A percentile compares a stretch with the other conserved stretches of the same genome.
Conservation (phyloP, 352 stramenopile genomes). For the Globisporangium polare region DNA sequence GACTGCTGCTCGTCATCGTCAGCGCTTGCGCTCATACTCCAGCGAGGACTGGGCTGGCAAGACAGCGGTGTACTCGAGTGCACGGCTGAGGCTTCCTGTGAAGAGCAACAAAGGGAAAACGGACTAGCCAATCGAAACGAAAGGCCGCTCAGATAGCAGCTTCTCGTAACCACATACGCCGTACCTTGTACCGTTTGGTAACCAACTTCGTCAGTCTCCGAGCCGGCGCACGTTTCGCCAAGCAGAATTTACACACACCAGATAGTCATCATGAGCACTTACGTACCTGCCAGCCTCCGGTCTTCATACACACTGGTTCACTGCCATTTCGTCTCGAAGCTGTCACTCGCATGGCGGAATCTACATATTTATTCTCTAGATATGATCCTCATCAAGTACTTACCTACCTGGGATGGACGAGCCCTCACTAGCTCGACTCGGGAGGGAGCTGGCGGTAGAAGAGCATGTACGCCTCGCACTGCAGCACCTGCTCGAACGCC, state of each 20-base stretch:
- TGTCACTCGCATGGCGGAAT: background rate
- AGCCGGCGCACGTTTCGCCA: background rate
- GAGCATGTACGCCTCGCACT: conserved; percentile 78
- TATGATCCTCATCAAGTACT: background rate
- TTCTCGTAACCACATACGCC: background rate
- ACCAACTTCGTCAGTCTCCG: background rate
- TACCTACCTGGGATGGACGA: background rate
- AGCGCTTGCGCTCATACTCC: conserved; percentile 10
- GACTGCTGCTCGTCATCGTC: background rate
- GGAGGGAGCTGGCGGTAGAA: conserved; percentile 50
- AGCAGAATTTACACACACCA: background rate
- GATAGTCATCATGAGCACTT: background rate
- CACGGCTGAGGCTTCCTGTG: background rate
- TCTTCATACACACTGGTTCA: background rate
- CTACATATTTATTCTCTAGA: background rate
- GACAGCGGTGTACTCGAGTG: background rate
- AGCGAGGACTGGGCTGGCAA: background rate
- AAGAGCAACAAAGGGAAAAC: background rate
- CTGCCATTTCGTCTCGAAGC: background rate
- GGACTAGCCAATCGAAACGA: background rate
- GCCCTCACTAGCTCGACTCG: background rate
- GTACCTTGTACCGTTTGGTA: background rate
- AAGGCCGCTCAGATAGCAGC: background rate
- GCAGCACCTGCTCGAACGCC: conserved; percentile 54
- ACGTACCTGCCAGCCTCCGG: background rate